A percentile compares a stretch with the other conserved stretches of the same genome.
phyloP scores from a whole-genome alignment of 2,329 filamentous ascomycete species.

The Curvularia lunata region DNA sequence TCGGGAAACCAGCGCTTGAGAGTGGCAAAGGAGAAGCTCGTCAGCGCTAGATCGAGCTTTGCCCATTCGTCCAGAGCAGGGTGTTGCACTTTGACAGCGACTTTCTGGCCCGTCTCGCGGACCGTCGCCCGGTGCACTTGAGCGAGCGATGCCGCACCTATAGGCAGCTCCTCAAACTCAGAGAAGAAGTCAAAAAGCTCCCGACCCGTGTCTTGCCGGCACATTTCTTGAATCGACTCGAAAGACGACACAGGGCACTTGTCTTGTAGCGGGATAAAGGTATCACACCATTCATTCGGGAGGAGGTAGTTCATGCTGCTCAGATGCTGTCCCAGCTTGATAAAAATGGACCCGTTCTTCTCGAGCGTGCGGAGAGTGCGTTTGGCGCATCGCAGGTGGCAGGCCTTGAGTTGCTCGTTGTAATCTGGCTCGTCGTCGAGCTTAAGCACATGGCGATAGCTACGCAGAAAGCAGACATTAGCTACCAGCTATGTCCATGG shows the following conservation, averaged over 20 bases:
- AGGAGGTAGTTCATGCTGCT: constrained; percentile 96
- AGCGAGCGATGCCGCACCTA: constrained; percentile 90
- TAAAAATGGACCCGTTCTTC: constrained; percentile 97
- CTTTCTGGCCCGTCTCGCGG: constrained; percentile 79
- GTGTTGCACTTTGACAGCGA: constrained; percentile 97
- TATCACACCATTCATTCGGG: constrained; percentile 89
- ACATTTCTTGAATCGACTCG: constrained; percentile 86
- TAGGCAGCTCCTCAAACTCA: constrained; percentile 78
- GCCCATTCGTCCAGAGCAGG: constrained; percentile 89
- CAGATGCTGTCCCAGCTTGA: constrained; percentile 95
- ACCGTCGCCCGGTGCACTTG: constrained; percentile 91
- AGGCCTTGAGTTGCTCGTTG: constrained; percentile 74
- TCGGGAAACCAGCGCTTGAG: constrained; percentile 95
- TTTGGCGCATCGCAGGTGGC: constrained; percentile 90
- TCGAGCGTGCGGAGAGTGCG: constrained; percentile 86
- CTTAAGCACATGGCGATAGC: constrained; percentile 86
- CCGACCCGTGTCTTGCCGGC: constrained; percentile 78
- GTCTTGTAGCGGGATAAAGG: constrained; percentile 95
- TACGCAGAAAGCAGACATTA: constrained; percentile 50
- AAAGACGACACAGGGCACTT: constrained; percentile 91
- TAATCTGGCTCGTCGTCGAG: constrained; percentile 69
- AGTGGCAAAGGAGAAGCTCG: constrained; percentile 85
- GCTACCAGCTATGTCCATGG: constrained; percentile 7
- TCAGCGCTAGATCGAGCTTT: constrained; percentile 83
- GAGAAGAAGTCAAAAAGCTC: constrained; percentile 83